These are phyloP conservation scores for Castanea crenata DNA, from an alignment of 306 rosid genomes.

Conservation along the genomic window DNA sequence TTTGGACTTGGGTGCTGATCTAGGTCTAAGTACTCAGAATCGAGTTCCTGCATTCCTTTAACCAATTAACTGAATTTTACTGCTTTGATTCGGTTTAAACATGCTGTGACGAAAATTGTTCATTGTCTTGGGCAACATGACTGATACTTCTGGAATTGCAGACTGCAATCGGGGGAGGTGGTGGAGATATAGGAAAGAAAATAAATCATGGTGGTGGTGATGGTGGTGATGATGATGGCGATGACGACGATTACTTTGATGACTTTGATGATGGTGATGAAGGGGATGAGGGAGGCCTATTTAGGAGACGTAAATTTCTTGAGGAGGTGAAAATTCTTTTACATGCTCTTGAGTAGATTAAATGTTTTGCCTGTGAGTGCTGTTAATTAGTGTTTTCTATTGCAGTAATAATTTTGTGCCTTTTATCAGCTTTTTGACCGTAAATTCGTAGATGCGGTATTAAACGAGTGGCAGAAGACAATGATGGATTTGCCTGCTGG, in stretches of 20 bases:
- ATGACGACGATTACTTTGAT: constrained; percentile 95
- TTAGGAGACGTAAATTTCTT: constrained; percentile 75
- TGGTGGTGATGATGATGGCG: constrained; percentile 92
- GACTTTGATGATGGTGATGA: constrained; percentile 97
- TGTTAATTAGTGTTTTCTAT: constrained; percentile 18
- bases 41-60: not conserved
- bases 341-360: not conserved
- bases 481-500: constrained; percentile 99
- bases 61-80: not conserved
- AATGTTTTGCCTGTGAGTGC: not conserved
- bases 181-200: constrained; percentile 89
- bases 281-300: constrained; percentile 96
- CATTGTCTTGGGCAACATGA: not conserved
- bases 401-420: constrained; percentile 28
- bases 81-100: not conserved
- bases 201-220: constrained; percentile 93
- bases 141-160: constrained; percentile 31
- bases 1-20: not conserved
- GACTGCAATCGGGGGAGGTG: constrained; percentile 91
- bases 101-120: not conserved
- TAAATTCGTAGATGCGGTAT: constrained; percentile 93
- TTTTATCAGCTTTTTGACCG: constrained; percentile 84
- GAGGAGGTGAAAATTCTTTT: constrained; percentile 71
- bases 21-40: not conserved
- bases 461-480: constrained; percentile 95